phyloP scores from a whole-genome alignment of 352 stramenopile genomes.

The Pythium volutum region DNA sequence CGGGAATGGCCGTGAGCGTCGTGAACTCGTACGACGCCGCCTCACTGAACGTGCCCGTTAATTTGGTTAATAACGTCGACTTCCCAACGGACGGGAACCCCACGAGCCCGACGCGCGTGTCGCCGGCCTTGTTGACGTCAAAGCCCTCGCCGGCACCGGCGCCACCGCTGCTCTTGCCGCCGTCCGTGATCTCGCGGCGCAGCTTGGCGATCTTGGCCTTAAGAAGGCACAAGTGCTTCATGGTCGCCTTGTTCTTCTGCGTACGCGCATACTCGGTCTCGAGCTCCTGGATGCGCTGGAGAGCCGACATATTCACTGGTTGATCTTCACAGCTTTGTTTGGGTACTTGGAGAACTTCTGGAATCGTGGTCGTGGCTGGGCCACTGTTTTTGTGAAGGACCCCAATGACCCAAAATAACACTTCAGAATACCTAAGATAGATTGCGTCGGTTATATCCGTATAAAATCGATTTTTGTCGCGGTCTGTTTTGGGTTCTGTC shows the following conservation, averaged over 20 bases:
- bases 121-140: slow-evolving; percentile 92
- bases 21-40: slow-evolving; percentile 99
- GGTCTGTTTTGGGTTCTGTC: slow-evolving; percentile 13
- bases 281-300: slow-evolving; percentile 80
- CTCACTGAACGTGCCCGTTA: slow-evolving; percentile 96
- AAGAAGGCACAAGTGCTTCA: slow-evolving; percentile 97
- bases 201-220: slow-evolving; percentile 98
- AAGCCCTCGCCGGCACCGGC: slow-evolving; percentile 82
- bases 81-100: slow-evolving; percentile 99
- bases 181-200: slow-evolving; percentile 90
- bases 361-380: background rate
- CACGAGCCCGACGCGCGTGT: slow-evolving; percentile 97
- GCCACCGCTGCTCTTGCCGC: slow-evolving; percentile 51
- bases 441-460: no score
- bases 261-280: slow-evolving; percentile 94
- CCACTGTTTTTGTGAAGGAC: slow-evolving; percentile 19
- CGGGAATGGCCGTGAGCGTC: slow-evolving; percentile 98
- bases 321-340: background rate
- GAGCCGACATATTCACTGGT: slow-evolving; percentile 35
- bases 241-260: slow-evolving; percentile 99
- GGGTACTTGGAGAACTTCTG: background rate
- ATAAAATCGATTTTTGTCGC: background rate
- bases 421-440: background rate
- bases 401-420: background rate
- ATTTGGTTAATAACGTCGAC: slow-evolving; percentile 95